Base-by-base conservation (phyloP, 768 basidiomycete species). In the Phanerochaete carnosa region DNA sequence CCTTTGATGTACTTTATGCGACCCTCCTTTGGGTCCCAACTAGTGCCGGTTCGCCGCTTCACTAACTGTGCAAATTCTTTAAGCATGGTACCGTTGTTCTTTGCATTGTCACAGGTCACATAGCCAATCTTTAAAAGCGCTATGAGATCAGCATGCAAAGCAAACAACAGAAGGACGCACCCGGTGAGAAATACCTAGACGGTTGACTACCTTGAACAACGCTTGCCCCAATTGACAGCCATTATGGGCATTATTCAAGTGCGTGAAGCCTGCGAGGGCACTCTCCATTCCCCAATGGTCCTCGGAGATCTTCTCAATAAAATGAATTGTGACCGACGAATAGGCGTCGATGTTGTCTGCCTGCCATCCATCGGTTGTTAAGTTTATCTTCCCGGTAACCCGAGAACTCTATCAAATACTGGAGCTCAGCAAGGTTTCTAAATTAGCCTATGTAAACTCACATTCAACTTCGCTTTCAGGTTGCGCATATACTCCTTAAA, bases 31-130 rank as follows among this genome's bases (percentile, higher is more conserved):
- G 26, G 29, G 46, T 66, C 57, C 54, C 49, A 68, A 1, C 32
- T 7, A 5, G 28, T 25, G 6, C 62, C 59, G n/a, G 37, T n/a
- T 61, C 43, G n/a, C n/a, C n/a, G n/a, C 30, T 57, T 6, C 8
- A 65, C 37, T 15, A 26, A 49, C 12, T 19, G 4, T 1, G 61
- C 63, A 26, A 79, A 71, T 15, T 72, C 65, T 0, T 9, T 32
- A 26, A 74, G 37, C 73, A 77, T 78, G 0, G 75, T 76, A 19
- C 57, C 55, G 59, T 78, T 80, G 58, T 77, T 78, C 2, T 28
- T 58, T 0, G 76, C 75, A 60, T 77, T 78, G 57, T 78, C 71
- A 58, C 70, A 76, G 0, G 76, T 78, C 0, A 78, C 68, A 52
- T 73, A 62, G 1, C 74, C 72, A 60, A 76, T 64, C 75, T 76